Percentiles rank a stretch among this genome's conserved stretches.
phyloP scores from a whole-genome alignment of 2,329 filamentous ascomycete species.

The Tolypocladium pustulatum region DNA sequence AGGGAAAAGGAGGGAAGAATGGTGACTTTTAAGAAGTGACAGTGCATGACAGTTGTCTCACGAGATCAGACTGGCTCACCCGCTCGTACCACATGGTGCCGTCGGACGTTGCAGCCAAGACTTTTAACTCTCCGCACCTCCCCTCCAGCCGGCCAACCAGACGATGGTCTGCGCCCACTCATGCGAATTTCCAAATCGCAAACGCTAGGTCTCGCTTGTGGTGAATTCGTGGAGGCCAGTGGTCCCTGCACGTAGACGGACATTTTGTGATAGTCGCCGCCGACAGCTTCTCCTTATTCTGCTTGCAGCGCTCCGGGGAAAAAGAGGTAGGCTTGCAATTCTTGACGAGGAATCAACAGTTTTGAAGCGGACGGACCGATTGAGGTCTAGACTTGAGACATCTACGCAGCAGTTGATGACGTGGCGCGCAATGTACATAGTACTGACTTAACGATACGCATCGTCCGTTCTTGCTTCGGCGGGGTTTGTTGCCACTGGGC shows the following conservation, averaged over 20 bases:
- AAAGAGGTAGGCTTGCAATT: too few relatives aligned
- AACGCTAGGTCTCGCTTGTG: background rate
- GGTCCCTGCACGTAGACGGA: background rate
- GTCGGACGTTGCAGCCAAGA: background rate
- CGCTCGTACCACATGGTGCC: slow-evolving; percentile 1
- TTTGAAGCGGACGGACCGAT: background rate
- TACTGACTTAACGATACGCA: background rate
- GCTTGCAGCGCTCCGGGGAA: background rate
- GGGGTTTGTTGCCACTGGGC: background rate
- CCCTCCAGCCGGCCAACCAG: background rate
- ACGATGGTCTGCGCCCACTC: background rate
- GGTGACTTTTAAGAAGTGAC: background rate
- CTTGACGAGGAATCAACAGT: too few relatives aligned
- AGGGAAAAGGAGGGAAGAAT: too few relatives aligned
- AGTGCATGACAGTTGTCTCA: background rate
- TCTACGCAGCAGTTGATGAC: background rate
- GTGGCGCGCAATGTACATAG: background rate
- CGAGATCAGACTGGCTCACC: slow-evolving; percentile 1
- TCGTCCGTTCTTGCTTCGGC: background rate
- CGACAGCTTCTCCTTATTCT: background rate
- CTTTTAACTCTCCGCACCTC: background rate
- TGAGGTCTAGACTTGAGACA: background rate
- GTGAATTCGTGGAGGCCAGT: background rate
- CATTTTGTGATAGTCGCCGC: background rate
- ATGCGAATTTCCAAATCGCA: background rate